Conservation (phyloP, 2,329 filamentous ascomycete genomes). For the Fusarium sp. region DNA sequence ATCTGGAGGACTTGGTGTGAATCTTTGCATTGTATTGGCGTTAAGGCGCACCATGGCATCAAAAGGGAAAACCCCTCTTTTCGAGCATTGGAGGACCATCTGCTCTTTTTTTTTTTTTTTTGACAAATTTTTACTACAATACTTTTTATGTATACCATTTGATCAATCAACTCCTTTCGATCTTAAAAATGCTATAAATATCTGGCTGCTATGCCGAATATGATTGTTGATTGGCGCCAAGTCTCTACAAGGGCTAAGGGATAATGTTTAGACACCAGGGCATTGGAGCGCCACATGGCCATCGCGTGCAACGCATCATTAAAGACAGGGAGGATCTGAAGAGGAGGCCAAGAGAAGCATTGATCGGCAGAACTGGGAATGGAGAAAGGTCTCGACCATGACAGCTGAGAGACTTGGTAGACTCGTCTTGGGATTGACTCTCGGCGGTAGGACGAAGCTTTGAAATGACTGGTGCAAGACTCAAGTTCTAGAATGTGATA, state of each 20-base stretch:
- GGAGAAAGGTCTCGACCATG: slow-evolving; percentile 26
- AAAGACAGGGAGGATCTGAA: slow-evolving; percentile 1
- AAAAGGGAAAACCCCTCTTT: slow-evolving; percentile 10
- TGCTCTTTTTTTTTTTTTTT: slow-evolving; percentile 6
- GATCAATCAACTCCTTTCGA: slow-evolving; percentile 27
- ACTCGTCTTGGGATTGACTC: not conserved
- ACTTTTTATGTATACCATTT: slow-evolving; percentile 18
- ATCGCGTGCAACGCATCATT: slow-evolving; percentile 6
- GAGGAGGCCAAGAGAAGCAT: slow-evolving; percentile 20
- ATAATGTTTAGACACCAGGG: slow-evolving; percentile 1
- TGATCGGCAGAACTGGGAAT: slow-evolving; percentile 33
- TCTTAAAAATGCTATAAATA: not conserved
- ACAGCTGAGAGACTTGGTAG: slow-evolving; percentile 13
- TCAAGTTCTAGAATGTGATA: slow-evolving; percentile 6
- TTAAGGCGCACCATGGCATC: slow-evolving; percentile 23
- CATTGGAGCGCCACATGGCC: slow-evolving; percentile 26
- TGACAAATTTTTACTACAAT: slow-evolving; percentile 9
- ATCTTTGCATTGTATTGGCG: slow-evolving; percentile 34
- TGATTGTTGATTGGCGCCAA: not conserved
- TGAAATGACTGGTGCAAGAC: slow-evolving; percentile 6
- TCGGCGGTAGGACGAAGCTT: slow-evolving; percentile 4
- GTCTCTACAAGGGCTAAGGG: slow-evolving; percentile 4
- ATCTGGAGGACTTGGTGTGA: slow-evolving; percentile 7
- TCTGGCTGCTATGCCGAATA: not conserved
- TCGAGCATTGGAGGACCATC: slow-evolving; percentile 7